Evolutionary conservation across 2,329 filamentous ascomycete genomes (phyloP).

Genomic region (Talaromyces verruculosus): DNA sequence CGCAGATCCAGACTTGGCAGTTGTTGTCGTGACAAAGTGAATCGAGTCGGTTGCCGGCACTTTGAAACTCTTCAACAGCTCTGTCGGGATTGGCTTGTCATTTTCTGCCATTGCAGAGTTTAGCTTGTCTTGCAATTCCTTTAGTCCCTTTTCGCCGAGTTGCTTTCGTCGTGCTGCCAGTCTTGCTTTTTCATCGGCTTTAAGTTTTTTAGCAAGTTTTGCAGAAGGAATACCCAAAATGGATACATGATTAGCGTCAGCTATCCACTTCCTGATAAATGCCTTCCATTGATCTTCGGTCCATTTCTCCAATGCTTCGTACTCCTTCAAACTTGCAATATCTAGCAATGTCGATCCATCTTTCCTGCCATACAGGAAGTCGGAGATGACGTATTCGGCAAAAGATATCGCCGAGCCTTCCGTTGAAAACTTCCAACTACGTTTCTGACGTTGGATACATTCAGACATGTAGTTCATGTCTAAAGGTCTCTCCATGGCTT

Average conservation of each 20-base stretch:
- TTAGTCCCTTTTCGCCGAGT: constrained; percentile 78
- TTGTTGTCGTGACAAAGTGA: constrained; percentile 86
- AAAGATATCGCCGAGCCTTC: constrained; percentile 81
- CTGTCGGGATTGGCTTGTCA: constrained; percentile 77
- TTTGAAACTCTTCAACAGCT: constrained; percentile 75
- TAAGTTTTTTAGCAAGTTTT: constrained; percentile 75
- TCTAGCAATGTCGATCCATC: constrained; percentile 74
- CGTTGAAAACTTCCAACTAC: constrained; percentile 78
- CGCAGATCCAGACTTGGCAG: constrained; percentile 78
- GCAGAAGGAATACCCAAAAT: constrained; percentile 84
- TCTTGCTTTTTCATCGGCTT: constrained; percentile 74
- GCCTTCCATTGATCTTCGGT: constrained; percentile 77
- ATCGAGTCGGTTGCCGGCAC: constrained; percentile 88
- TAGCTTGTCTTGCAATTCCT: constrained; percentile 70
- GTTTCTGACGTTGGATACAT: constrained; percentile 76
- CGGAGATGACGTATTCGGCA: constrained; percentile 80
- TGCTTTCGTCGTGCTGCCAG: constrained; percentile 75
- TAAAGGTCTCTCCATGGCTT: constrained; percentile 72
- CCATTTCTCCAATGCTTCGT: constrained; percentile 74
- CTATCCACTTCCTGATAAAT: constrained; percentile 80
- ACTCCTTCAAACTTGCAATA: constrained; percentile 54
- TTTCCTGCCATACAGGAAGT: constrained; percentile 85
- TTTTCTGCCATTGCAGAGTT: constrained; percentile 85
- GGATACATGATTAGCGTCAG: constrained; percentile 81
- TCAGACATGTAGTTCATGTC: constrained; percentile 90